Evolutionary conservation across 2,329 filamentous ascomycete genomes (phyloP).

Genomic region (Phyllosticta citriasiana): DNA sequence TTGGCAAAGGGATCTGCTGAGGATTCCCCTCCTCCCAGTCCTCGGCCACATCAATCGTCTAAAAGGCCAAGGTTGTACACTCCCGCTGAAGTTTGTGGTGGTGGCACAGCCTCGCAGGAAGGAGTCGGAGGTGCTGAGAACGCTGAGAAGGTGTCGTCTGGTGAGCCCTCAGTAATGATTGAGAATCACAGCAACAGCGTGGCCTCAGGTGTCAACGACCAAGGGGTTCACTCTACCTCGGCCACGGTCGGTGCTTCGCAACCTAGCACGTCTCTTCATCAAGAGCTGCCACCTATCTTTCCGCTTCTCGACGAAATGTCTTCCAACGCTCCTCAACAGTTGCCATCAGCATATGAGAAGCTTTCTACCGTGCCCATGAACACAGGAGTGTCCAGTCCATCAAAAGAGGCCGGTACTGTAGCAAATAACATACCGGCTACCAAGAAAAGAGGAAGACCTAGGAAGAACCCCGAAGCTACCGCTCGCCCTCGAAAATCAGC

Average conservation of each 20-base stretch:
- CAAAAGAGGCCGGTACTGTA: not conserved
- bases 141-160: not conserved
- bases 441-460: conserved; percentile 12
- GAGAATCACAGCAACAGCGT: not conserved
- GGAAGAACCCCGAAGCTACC: conserved; percentile 4
- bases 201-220: not conserved
- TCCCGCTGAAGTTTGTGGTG: not conserved
- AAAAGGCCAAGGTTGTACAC: not conserved
- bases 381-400: not conserved
- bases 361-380: not conserved
- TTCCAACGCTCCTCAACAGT: not conserved
- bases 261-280: not conserved
- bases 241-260: not conserved
- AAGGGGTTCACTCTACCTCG: not conserved
- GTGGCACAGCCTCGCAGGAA: not conserved
- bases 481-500: conserved; percentile 1
- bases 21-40: not conserved
- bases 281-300: not conserved
- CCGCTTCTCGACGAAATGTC: conserved; percentile 3
- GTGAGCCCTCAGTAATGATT: not conserved
- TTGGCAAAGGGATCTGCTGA: not conserved
- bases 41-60: not conserved
- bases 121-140: no score
- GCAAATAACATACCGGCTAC: not conserved
- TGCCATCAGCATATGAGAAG: not conserved